Conservation (phyloP, 192 early-diverging fungal species). For the Rhizoclosmatium globosum region DNA sequence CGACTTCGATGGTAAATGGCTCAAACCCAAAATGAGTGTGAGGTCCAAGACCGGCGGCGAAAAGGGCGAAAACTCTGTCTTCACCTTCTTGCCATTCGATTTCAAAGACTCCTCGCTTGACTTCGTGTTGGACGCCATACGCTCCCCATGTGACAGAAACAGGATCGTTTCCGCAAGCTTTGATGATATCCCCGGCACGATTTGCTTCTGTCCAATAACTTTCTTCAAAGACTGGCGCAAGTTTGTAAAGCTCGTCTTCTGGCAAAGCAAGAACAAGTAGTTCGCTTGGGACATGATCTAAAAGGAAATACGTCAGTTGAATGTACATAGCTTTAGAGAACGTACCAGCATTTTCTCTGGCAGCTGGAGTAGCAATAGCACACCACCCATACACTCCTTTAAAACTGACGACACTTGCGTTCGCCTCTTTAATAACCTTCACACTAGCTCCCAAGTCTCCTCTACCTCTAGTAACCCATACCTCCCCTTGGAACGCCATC, state of each 20-base stretch:
- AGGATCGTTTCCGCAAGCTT: constrained; percentile 13
- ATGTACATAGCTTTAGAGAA: no score
- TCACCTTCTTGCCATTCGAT: constrained; percentile 26
- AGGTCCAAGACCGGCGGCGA: constrained; percentile 7
- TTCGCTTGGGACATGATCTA: constrained; percentile 4
- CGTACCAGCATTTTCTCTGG: not conserved
- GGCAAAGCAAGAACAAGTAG: constrained; percentile 42
- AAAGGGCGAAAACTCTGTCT: not conserved
- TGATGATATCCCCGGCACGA: not conserved
- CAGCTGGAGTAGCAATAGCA: constrained; percentile 11
- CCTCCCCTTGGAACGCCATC: constrained; percentile 65
- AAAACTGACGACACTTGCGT: constrained; percentile 47
- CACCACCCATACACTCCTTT: constrained; percentile 44
- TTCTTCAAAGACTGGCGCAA: constrained; percentile 59
- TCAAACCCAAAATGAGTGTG: constrained; percentile 1
- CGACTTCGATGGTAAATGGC: not conserved
- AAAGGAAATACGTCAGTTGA: no score
- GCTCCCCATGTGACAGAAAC: constrained; percentile 43
- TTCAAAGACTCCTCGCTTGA: not conserved
- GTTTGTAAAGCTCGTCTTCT: constrained; percentile 50
- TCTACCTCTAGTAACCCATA: constrained; percentile 37
- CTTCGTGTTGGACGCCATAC: constrained; percentile 31
- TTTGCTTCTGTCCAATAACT: constrained; percentile 45
- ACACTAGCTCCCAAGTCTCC: constrained; percentile 45
- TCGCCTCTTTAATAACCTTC: constrained; percentile 12